phyloP scores from a whole-genome alignment of 2,329 filamentous ascomycete species.

The Nemania diffusa region DNA sequence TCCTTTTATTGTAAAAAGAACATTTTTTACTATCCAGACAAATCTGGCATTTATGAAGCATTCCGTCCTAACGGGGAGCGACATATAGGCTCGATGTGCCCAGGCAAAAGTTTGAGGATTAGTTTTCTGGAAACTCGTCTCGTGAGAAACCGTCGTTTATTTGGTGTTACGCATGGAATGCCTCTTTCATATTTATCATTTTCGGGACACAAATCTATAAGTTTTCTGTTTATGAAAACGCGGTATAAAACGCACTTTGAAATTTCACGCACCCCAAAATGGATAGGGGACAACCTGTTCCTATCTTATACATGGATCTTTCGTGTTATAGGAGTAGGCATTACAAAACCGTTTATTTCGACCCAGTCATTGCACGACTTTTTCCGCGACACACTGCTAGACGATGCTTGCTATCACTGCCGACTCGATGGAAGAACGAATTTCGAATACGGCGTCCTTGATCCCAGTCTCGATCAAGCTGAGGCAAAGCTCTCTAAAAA shows the following conservation, averaged over 20 bases:
- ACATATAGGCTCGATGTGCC: neutral
- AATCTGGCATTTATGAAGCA: neutral
- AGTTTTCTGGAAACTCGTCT: conserved; percentile 24
- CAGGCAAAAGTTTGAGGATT: neutral
- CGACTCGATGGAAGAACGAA: neutral
- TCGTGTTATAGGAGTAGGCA: conserved; percentile 22
- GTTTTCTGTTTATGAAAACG: conserved; percentile 10
- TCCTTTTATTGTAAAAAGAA: conserved; percentile 15
- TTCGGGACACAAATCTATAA: conserved; percentile 8
- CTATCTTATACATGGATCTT: conserved; percentile 24
- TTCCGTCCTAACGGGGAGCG: neutral
- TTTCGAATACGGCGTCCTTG: conserved; percentile 11
- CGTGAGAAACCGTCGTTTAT: conserved; percentile 24
- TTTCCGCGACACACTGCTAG: neutral
- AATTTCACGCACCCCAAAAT: conserved; percentile 20
- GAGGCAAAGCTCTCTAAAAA: conserved; percentile 22
- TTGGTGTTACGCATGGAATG: conserved; percentile 21
- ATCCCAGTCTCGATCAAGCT: conserved; percentile 25
- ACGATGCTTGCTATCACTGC: conserved; percentile 22
- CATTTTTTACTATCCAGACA: conserved; percentile 3
- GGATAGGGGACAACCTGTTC: conserved; percentile 20
- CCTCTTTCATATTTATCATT: conserved; percentile 23
- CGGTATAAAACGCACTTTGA: conserved; percentile 9
- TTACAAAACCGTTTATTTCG: conserved; percentile 18
- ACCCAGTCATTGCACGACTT: conserved; percentile 20